Evolutionary conservation across 345 rosid genomes (phyloP), one percentile per base, ranked within the genome.

Genomic region (Draba incana): DNA sequence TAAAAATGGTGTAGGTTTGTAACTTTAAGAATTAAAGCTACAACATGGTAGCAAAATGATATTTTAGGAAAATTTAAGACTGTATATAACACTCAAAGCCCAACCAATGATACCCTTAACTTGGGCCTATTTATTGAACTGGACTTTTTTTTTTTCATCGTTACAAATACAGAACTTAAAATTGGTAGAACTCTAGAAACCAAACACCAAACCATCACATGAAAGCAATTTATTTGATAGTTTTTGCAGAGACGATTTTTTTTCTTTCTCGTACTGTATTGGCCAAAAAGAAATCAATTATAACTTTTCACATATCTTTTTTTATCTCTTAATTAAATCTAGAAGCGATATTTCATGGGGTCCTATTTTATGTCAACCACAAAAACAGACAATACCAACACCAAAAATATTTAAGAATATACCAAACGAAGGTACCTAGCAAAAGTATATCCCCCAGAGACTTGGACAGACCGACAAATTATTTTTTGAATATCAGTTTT

Each of bases 371-470:
- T 57, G 52, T 56, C 65, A 57, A 57, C 65, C 76, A 64, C 53
- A 41, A 10, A 25, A 37, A 63, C 28, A 71, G 5, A 71, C 37
- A 57, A 64, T 57, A 39, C 35, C 33, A 35, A 64, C 4, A 28
- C 9, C 13, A 31, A 14, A 4, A 14, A 25, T 39, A 50, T 33
- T 9, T 25, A 3, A 39, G 72, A 66, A 74, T 74, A 74, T 74
- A 74, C 77, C 62, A 52, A 38, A 43, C 1, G 67, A 74, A 74
- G 66, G 49, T 43, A 42, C 50, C 62, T 11, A 33, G 56, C 57
- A 52, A 60, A 66, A 67, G 77, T 27, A 74, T 66, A 74, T 74
- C 27, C 77, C 61, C 57, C 55, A 27, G 30, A 66, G 56, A 33
- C 43, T 73, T 72, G 58, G 52, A 56, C 24, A 2, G 24, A 51